phyloP scores from a whole-genome alignment of 805 yeast genomes.

The Suhomyces xylopsoci region DNA sequence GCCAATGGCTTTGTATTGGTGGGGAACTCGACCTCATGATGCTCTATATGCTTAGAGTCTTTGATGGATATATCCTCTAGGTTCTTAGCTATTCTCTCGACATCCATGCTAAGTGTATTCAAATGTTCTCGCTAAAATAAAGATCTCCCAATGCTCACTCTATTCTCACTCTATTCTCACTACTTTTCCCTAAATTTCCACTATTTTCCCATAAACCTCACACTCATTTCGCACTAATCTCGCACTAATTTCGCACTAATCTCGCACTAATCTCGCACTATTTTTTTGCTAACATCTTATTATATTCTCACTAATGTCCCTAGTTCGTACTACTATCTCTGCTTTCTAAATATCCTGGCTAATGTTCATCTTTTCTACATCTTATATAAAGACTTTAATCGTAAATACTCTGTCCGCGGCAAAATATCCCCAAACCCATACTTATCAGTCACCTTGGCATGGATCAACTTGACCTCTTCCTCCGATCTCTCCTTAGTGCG shows the following conservation, averaged over 20 bases:
- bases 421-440: constrained; percentile 45
- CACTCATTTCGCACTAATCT: too few species aligned
- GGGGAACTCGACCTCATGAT: neutral
- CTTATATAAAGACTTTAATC: constrained; percentile 43
- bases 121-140: neutral
- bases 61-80: constrained; percentile 10
- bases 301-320: too few species aligned
- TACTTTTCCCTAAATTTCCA: too few species aligned
- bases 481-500: constrained; percentile 42
- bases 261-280: too few species aligned
- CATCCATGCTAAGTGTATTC: neutral
- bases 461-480: constrained; percentile 55
- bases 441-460: constrained; percentile 20
- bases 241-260: too few species aligned
- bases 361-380: too few species aligned
- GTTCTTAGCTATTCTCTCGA: constrained; percentile 1
- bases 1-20: neutral
- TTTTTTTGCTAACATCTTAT: too few species aligned
- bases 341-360: too few species aligned
- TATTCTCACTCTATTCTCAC: too few species aligned
- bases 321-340: too few species aligned
- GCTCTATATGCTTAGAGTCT: neutral
- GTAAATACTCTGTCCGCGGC: constrained; percentile 40
- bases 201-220: too few species aligned
- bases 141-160: neutral